Evolutionary conservation across 345 rosid species (phyloP), one percentile per base, ranked within the genome.

Genomic region (Arabis hirsuta): DNA sequence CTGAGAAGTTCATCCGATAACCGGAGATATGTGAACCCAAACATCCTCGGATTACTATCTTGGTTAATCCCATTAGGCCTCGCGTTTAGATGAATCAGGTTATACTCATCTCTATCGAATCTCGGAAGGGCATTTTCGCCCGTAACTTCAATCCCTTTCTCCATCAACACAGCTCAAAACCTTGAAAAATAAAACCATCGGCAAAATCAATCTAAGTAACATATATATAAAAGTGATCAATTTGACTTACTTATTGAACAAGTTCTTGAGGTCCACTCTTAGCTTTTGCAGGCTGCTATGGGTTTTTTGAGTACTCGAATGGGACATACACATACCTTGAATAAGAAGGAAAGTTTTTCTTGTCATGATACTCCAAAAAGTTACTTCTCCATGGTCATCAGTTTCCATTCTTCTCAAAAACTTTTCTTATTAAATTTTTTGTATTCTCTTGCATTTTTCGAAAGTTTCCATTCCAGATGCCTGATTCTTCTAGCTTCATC

Each of bases 91-190:
- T 89, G 78, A 19, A 93, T 84, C 65, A 87, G 98, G 62, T 89
- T 89, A 70, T 90, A 93, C 50, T 73, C 96, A 5, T 77, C 44
- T 32, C 85, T 75, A 69, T 90, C 98, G 62, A 78, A 88, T 81
- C 90, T 88, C 7, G 90, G 46, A 42, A 93, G 84, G 12, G 96
- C 96, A 64, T 93, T 90, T 82, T 93, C 97, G 3, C 98, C 97
- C 0, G 94, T 96, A 66, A 90, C 97, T 73, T 83, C 85, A 58
- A 85, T 69, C 13, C 82, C 76, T 82, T 87, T 63, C 77, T 89
- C 96, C 96, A 90, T 20, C 87, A 16, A 16, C 87, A 47, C 82
- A 87, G 73, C 94, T 86, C 78, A 93, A 72, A 61, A 87, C 98
- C 98, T 92, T 81, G 62, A 68, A 12, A 64, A 26, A 14, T 39